These are phyloP conservation scores for Trichoderma sp. DNA, from an alignment of 2,329 filamentous ascomycete species.

Conservation along the genomic window DNA sequence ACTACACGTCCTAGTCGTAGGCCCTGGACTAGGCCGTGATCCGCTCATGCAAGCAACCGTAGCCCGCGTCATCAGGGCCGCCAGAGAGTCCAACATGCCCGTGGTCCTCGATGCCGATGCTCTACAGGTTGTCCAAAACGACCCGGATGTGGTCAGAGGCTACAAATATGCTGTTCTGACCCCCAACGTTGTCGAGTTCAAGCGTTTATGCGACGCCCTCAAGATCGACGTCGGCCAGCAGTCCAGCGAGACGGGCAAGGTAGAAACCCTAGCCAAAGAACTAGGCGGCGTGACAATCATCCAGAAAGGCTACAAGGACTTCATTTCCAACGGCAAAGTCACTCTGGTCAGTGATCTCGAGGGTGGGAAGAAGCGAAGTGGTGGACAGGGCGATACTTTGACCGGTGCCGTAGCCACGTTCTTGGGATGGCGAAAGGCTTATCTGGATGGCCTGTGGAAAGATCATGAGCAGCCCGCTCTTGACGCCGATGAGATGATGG, in stretches of 20 bases:
- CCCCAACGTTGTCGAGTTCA: conserved; percentile 94
- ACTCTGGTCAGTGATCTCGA: conserved; percentile 76
- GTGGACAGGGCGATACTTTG: conserved; percentile 93
- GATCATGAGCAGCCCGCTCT: conserved; percentile 47
- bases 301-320: conserved; percentile 82
- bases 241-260: conserved; percentile 45
- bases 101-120: conserved; percentile 93
- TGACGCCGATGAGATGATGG: conserved; percentile 61
- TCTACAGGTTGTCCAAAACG: conserved; percentile 71
- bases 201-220: conserved; percentile 73
- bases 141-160: conserved; percentile 75
- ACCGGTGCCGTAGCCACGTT: conserved; percentile 89
- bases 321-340: conserved; percentile 75
- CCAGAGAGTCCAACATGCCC: conserved; percentile 69
- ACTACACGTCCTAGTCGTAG: conserved; percentile 89
- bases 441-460: conserved; percentile 79
- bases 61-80: conserved; percentile 74
- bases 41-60: conserved; percentile 87
- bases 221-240: conserved; percentile 55
- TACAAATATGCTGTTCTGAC: conserved; percentile 86
- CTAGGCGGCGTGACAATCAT: conserved; percentile 88
- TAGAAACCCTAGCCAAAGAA: conserved; percentile 69
- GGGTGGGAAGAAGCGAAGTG: conserved; percentile 86
- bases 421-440: conserved; percentile 83
- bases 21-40: conserved; percentile 89